Base-by-base conservation (phyloP, 2,329 filamentous ascomycete species). In the Fusarium verticillioides region DNA sequence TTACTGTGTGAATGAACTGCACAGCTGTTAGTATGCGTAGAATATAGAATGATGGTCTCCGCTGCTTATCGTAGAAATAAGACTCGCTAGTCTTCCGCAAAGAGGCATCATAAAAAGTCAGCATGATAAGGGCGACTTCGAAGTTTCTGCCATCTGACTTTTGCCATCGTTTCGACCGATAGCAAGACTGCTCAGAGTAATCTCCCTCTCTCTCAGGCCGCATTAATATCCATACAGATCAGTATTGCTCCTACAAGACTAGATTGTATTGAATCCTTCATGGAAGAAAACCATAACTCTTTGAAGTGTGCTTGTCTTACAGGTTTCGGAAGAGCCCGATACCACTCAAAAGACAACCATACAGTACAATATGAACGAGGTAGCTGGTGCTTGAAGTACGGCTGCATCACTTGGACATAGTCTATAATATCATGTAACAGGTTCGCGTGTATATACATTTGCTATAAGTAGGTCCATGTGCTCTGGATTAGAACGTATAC, bases 281-380 rank as follows among this genome's bases (percentile, higher is more conserved):
- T 72, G 74, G 4, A 76, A 23, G 7, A 78, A n/a, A 43, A 75
- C 75, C 9, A 75, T 63, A 21, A 46, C 69, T n/a, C 71, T 34
- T 76, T 75, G 77, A 7, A 23, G n/a, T 26, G n/a, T 11, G 12
- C n/a, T 26, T 19, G n/a, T 36, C 30, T 26, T 19, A 26, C 6
- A 26, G 30, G 2, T 19, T 23, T 36, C 16, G 12, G 6, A 50
- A 23, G 16, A 23, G 79, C 16, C 78, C 74, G 21, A 79, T 44
- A 12, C 78, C 78, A 32, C 77, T 78, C 72, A 80, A 81, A 28
- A 28, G 75, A 78, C 21, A 26, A 19, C 30, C 30, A 50, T 4
- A 7, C 16, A 10, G 11, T n/a, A 19, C n/a, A 19, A 34, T 5
- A 36, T 34, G 11, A 15, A 52, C 12, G 16, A 19, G 3, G 23